Conservation (phyloP, 306 rosid species). For the Senna siamea region DNA sequence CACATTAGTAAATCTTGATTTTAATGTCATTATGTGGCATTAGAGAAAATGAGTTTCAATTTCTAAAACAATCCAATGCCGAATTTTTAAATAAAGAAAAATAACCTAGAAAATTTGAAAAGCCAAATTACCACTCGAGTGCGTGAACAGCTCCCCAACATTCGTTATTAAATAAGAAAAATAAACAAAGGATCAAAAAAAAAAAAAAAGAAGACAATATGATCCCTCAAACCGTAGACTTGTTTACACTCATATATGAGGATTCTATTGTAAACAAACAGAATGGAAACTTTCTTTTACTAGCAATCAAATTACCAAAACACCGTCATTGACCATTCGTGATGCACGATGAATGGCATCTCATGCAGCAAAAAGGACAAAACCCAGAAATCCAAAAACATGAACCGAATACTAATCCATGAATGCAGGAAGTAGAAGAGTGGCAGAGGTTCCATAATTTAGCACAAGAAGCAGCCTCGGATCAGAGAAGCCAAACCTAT, state of each 20-base stretch:
- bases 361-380: neutral
- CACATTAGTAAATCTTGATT: neutral
- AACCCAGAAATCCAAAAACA: constrained; percentile 20
- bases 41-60: neutral
- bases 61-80: constrained; percentile 8
- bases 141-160: constrained; percentile 16
- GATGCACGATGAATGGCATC: neutral
- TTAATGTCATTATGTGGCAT: neutral
- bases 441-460: constrained; percentile 8
- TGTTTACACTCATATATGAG: neutral
- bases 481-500: constrained; percentile 16
- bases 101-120: neutral
- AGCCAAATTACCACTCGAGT: neutral
- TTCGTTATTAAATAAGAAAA: neutral
- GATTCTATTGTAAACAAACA: constrained; percentile 36
- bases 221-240: neutral
- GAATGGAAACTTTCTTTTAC: neutral
- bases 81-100: neutral
- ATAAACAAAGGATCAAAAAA: constrained; percentile 17
- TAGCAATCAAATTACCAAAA: neutral
- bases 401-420: neutral
- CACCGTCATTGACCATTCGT: constrained; percentile 4
- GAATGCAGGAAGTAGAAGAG: constrained; percentile 28
- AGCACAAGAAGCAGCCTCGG: constrained; percentile 4
- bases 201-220: too few relatives aligned